phyloP scores from a whole-genome alignment of 1,284 basidiomycete species.

The Pseudozyma sp. region DNA sequence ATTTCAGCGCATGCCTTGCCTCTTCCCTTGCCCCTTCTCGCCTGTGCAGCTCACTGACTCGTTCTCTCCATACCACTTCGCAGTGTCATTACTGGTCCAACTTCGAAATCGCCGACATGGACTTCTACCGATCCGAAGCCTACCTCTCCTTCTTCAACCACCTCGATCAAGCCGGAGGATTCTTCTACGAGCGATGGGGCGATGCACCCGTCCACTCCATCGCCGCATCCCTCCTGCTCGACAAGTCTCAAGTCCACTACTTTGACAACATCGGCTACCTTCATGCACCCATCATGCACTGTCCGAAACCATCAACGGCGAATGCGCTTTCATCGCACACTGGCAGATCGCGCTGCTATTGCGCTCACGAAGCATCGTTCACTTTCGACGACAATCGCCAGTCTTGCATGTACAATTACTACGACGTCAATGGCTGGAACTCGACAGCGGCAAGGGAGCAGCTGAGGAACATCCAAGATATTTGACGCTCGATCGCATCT shows the following conservation, averaged over 20 bases:
- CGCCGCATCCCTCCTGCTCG: slow-evolving; percentile 60
- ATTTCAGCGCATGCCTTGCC: neutral
- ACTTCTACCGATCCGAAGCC: slow-evolving; percentile 82
- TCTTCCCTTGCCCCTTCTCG: neutral
- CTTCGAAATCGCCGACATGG: slow-evolving; percentile 77
- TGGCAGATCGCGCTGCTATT: slow-evolving; percentile 31
- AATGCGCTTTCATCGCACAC: slow-evolving; percentile 29
- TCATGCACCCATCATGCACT: slow-evolving; percentile 61
- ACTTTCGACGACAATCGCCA: slow-evolving; percentile 29
- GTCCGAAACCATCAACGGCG: slow-evolving; percentile 33
- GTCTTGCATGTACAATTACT: slow-evolving; percentile 35
- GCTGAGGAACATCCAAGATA: slow-evolving; percentile 15
- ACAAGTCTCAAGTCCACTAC: slow-evolving; percentile 55
- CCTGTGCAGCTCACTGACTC: neutral
- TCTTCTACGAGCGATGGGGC: slow-evolving; percentile 77
- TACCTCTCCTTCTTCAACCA: slow-evolving; percentile 83
- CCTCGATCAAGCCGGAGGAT: slow-evolving; percentile 80
- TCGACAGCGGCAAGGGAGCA: slow-evolving; percentile 18
- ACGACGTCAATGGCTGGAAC: slow-evolving; percentile 29
- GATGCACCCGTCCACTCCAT: slow-evolving; percentile 76
- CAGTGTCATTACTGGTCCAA: slow-evolving; percentile 78
- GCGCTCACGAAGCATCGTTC: slow-evolving; percentile 42
- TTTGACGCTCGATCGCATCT: too few relatives aligned
- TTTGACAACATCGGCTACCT: slow-evolving; percentile 65
- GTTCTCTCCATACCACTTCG: neutral